Base-by-base conservation (phyloP, 139 green algal species). In the Volvox reticuliferus region DNA sequence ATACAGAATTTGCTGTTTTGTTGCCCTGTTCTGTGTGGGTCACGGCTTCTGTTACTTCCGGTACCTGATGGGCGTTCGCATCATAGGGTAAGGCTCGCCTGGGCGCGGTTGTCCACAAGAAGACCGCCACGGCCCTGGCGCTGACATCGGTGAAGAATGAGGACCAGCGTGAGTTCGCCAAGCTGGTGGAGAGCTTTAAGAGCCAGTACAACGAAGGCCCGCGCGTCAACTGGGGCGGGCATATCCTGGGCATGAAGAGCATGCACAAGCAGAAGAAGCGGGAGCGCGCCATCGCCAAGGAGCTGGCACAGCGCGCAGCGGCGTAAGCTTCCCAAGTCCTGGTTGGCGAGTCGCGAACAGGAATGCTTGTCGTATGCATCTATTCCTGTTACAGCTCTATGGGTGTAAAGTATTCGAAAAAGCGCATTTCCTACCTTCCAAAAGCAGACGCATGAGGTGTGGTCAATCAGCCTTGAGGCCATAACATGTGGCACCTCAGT, bases 241-340 rank as follows among this genome's bases (percentile, higher is more conserved):
- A 98, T 93, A 99, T 99, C 94, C 98, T 99, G 97, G 98, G 98
- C 82, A 92, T 97, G 93, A 99, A 99, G 97, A 98, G 95, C 44
- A 97, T 99, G 97, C 95, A 96, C 90, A 98, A 98, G 93, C 94
- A 94, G 69, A 96, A 96, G 93, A 97, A 97, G 95, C 90, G 93
- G 30, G 98, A 99, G 95, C 94, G 94, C 61, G 92, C 96, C 83
- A 92, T 98, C 24, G 95, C 97, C 78, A 97, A 97, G 93, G 98
- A 99, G 96, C 90, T 97, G 18, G 96, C 96, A 62, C 95, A 98
- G 95, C 95, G 97, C 81, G 93, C 92, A 37, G 82, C 67, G 44
- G 94, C 90, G 9, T 96, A 94, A 91, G 17, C 2, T 30, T 14
- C 71, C 26, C 73, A 20, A 22, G 22, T 80, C 30, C n/a, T n/a